Base-by-base conservation (phyloP, 2,329 filamentous ascomycete genomes). In the Rutstroemia sp. region DNA sequence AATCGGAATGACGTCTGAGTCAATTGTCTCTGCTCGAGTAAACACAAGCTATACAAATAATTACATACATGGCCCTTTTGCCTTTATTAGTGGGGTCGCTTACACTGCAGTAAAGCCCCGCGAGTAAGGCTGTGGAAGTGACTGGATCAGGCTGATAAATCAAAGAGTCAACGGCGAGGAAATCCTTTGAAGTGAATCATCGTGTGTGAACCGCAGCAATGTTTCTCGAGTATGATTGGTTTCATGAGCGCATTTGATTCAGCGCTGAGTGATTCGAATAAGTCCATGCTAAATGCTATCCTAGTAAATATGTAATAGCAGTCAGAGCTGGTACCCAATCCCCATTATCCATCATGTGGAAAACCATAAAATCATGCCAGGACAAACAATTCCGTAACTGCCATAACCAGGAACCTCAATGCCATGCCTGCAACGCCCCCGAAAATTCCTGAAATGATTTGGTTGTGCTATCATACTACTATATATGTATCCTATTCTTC, bases 401-500 rank as follows among this genome's bases (percentile, higher is more conserved):
- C 38, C 16, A 5, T 23, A 49, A 34, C 44, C 44, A 41, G 48
- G 18, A 19, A 14, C 4, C 23, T 18, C 52, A 54, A 41, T 41
- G 34, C 44, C 47, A 54, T 53, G 42, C 52, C 18, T 52, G 23
- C 19, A 38, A 54, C 52, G 52, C 52, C 52, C 44, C 30, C 10
- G 30, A 12, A 21, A 10, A n/a, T 4, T 14, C 8, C 45, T 45
- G 47, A 34, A 25, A 19, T 27, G 10, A 49, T 39, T 16, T 23
- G 34, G 23, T 7, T 7, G 23, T 49, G 21, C 19, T 21, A 30
- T 54, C 44, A 21, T 16, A 21, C 10, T 34, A 41, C 16, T 7
- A 19, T 21, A 27, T 27, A 19, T 23, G 9, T 19, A 19, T 55
- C 25, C 39, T 50, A 60, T 52, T 59, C 57, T 71, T 94, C 90